Evolutionary conservation across 139 green algal species (phyloP).

Genomic region (Chlorella sorokiniana): DNA sequence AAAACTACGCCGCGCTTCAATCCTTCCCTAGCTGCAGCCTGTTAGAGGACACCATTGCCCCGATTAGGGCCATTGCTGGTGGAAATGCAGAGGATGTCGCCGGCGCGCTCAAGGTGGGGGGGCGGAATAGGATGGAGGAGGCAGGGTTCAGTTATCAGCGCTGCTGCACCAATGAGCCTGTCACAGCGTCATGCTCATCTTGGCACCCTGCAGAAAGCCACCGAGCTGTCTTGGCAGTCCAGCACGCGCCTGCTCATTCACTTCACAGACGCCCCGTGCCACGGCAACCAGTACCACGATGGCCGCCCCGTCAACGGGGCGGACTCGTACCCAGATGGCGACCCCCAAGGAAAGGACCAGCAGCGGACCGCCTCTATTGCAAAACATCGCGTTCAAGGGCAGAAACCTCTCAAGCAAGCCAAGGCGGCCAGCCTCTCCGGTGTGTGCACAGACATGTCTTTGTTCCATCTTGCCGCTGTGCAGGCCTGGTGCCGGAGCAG

Average conservation of each 20-base stretch:
- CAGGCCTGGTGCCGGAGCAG: slow-evolving; percentile 35
- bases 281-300: slow-evolving; percentile 37
- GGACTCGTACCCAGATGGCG: not conserved
- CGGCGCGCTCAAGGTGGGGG: slow-evolving; percentile 24
- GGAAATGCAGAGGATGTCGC: slow-evolving; percentile 32
- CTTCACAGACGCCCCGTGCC: slow-evolving; percentile 40
- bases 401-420: no score
- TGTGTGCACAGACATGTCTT: not conserved
- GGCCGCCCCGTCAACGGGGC: not conserved
- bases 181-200: not conserved
- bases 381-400: no score
- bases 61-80: slow-evolving; percentile 3
- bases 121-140: not conserved
- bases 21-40: not conserved
- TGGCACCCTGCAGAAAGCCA: slow-evolving; percentile 17
- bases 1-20: not conserved
- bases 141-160: not conserved
- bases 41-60: not conserved
- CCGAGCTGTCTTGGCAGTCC: slow-evolving; percentile 24
- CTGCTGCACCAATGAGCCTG: not conserved
- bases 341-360: slow-evolving; percentile 14
- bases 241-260: slow-evolving; percentile 41
- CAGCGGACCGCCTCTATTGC: not conserved
- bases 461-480: not conserved
- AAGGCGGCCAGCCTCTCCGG: no score